phyloP scores from a whole-genome alignment of 805 yeast species.

The Saccharomycopsis babjevae region DNA sequence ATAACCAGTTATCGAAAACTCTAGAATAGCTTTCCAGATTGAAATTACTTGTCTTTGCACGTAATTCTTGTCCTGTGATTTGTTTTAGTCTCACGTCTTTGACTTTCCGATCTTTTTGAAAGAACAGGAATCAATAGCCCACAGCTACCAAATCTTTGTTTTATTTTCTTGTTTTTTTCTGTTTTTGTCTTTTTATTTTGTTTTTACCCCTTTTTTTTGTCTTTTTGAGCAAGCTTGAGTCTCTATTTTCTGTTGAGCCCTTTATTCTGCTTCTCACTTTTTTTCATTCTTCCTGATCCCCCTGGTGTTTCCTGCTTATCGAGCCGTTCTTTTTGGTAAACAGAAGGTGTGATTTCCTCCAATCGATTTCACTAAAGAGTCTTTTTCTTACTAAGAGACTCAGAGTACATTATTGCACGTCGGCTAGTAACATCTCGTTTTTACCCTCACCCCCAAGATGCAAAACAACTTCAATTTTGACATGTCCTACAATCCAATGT shows the following conservation, averaged over 20 bases:
- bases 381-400: no score
- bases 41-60: neutral
- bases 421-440: no score
- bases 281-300: neutral
- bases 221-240: neutral
- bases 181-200: neutral
- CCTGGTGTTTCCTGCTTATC: neutral
- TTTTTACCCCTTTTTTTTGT: neutral
- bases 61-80: neutral
- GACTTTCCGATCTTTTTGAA: neutral
- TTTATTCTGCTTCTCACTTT: neutral
- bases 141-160: neutral
- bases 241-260: neutral
- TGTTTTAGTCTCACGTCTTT: neutral
- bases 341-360: neutral
- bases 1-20: no score
- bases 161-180: neutral
- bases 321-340: neutral
- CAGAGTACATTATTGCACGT: no score
- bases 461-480: constrained; percentile 9
- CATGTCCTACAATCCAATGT: constrained; percentile 17
- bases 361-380: no score
- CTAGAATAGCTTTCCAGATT: no score
- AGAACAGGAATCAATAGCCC: neutral
- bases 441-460: neutral